These are phyloP conservation scores for Meira nashicola DNA, from an alignment of 1,284 basidiomycete genomes.

Conservation along the genomic window DNA sequence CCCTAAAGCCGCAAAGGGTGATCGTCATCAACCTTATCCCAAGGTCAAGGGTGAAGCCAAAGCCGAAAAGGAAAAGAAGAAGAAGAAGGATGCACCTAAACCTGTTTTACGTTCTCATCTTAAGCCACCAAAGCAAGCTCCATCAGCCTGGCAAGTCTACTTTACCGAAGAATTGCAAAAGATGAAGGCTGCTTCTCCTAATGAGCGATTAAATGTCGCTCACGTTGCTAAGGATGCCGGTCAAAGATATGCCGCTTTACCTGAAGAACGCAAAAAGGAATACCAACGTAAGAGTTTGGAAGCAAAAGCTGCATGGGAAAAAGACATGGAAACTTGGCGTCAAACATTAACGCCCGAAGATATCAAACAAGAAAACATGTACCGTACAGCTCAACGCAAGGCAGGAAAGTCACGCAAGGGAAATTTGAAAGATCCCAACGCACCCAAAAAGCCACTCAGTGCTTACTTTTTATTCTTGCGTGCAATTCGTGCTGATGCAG, in stretches of 20 bases:
- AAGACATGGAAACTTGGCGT: slow-evolving; percentile 78
- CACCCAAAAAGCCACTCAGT: slow-evolving; percentile 88
- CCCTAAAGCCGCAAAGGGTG: not conserved
- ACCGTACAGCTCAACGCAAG: slow-evolving; percentile 83
- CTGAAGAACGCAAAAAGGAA: slow-evolving; percentile 70
- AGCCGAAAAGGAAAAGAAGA: not conserved
- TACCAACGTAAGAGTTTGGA: slow-evolving; percentile 62
- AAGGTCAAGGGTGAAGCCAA: slow-evolving; percentile 3
- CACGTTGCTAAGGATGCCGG: slow-evolving; percentile 93
- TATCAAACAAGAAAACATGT: slow-evolving; percentile 87
- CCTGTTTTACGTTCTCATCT: slow-evolving; percentile 58
- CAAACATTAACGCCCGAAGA: slow-evolving; percentile 85
- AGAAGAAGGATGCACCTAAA: slow-evolving; percentile 41
- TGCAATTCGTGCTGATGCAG: slow-evolving; percentile 46
- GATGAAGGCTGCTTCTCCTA: slow-evolving; percentile 59
- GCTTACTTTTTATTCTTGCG: slow-evolving; percentile 95
- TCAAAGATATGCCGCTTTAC: slow-evolving; percentile 76
- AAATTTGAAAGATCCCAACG: slow-evolving; percentile 94
- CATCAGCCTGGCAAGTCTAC: slow-evolving; percentile 93
- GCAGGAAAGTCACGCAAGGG: slow-evolving; percentile 87
- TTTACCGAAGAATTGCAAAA: slow-evolving; percentile 93
- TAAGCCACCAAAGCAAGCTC: slow-evolving; percentile 83
- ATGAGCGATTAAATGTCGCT: slow-evolving; percentile 79
- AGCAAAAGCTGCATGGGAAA: slow-evolving; percentile 74
- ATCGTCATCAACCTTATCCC: slow-evolving; percentile 12